Percentiles rank a stretch among this genome's conserved stretches.
Evolutionary conservation across 768 basidiomycete genomes (phyloP).

Genomic region (Russula sp.): DNA sequence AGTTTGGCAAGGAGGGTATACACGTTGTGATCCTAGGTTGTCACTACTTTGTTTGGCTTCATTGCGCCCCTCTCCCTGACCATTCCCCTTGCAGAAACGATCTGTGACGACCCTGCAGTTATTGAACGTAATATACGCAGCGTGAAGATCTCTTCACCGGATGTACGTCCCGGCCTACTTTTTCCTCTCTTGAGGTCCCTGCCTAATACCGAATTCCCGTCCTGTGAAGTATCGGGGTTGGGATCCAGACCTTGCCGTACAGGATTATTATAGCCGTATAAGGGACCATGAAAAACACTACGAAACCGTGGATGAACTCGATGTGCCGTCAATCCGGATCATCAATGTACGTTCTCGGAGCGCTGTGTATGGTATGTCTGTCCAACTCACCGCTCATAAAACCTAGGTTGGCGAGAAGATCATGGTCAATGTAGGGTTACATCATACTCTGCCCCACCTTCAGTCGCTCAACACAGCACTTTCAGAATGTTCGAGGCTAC

Average conservation of each 20-base stretch:
- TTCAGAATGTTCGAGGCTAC: conserved; percentile 80
- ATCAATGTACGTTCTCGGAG: conserved; percentile 12
- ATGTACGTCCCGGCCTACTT: conserved; percentile 49
- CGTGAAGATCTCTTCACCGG: conserved; percentile 97
- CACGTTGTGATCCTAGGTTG: conserved; percentile 92
- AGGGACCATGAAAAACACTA: conserved; percentile 81
- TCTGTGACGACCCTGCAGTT: conserved; percentile 88
- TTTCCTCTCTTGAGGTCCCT: background rate
- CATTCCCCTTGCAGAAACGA: conserved; percentile 52
- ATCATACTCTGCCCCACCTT: background rate
- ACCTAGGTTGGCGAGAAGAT: conserved; percentile 89
- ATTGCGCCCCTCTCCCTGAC: conserved; percentile 8
- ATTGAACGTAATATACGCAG: conserved; percentile 92
- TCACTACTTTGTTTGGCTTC: background rate
- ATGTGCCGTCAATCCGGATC: conserved; percentile 26
- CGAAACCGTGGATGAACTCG: conserved; percentile 84
- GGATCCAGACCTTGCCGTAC: conserved; percentile 87
- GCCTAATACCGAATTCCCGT: background rate
- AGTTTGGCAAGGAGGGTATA: conserved; percentile 78
- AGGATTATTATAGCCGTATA: conserved; percentile 91
- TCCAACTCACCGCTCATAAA: background rate
- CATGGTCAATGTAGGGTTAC: conserved; percentile 71
- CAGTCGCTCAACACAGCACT: background rate
- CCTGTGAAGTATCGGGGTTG: conserved; percentile 75
- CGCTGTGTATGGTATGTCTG: background rate